Evolutionary conservation across 352 stramenopile genomes (phyloP).

Genomic region (Phytophthora uliginosa): DNA sequence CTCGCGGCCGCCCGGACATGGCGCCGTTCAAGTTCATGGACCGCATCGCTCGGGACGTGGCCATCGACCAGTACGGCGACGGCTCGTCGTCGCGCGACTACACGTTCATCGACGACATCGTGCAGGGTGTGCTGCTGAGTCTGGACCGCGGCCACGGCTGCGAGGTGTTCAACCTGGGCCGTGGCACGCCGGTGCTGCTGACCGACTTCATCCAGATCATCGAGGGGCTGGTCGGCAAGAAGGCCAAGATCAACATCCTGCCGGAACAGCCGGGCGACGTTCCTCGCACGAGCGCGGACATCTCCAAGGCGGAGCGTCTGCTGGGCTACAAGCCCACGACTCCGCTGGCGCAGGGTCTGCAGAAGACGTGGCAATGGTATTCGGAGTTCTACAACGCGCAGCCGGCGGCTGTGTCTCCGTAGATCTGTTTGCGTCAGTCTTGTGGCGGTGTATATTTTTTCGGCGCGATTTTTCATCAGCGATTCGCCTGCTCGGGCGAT

Average conservation of each 20-base stretch:
- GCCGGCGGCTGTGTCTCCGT: neutral
- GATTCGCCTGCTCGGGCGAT: too few relatives aligned
- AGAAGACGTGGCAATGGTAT: constrained; percentile 96
- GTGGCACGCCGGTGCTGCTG: constrained; percentile 93
- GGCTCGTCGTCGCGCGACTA: constrained; percentile 97
- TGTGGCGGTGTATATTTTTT: too few relatives aligned
- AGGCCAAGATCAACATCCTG: constrained; percentile 95
- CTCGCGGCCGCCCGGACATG: constrained; percentile 97
- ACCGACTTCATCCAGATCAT: constrained; percentile 97
- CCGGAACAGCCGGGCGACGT: constrained; percentile 98
- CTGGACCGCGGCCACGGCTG: constrained; percentile 83
- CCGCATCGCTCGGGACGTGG: constrained; percentile 88
- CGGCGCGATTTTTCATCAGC: neutral
- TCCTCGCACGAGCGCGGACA: constrained; percentile 96
- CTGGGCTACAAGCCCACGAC: constrained; percentile 97
- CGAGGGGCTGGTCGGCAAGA: constrained; percentile 94
- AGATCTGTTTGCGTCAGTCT: neutral
- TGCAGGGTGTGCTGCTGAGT: constrained; percentile 94
- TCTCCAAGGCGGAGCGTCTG: constrained; percentile 95
- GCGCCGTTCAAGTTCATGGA: constrained; percentile 99
- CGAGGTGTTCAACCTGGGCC: constrained; percentile 98
- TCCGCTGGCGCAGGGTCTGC: constrained; percentile 94
- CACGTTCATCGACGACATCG: constrained; percentile 99
- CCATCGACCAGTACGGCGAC: constrained; percentile 98
- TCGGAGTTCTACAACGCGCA: constrained; percentile 57